phyloP scores from a whole-genome alignment of 495 filamentous ascomycete genomes.

The Penicillium bialowiezense region DNA sequence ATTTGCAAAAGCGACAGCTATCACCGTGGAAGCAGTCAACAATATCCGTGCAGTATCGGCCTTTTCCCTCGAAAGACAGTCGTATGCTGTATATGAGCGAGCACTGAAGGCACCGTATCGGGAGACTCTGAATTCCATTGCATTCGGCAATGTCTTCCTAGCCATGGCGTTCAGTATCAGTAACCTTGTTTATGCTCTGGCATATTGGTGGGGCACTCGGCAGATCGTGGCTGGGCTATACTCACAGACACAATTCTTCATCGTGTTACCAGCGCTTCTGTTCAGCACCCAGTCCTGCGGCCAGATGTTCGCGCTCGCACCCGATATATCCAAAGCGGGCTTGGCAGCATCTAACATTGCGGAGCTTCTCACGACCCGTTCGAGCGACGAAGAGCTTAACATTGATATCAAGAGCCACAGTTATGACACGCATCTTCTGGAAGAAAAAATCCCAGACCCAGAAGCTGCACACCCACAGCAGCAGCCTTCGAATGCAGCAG shows the following conservation, averaged over 20 bases:
- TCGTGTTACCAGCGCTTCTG: constrained; percentile 56
- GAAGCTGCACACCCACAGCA: constrained; percentile 17
- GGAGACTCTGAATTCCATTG: constrained; percentile 45
- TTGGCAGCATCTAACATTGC: constrained; percentile 34
- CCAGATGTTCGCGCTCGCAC: constrained; percentile 63
- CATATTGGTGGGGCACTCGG: constrained; percentile 65
- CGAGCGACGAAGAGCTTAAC: constrained; percentile 26
- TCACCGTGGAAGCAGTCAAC: constrained; percentile 49
- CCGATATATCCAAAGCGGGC: constrained; percentile 56
- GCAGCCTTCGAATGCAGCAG: not conserved
- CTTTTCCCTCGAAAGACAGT: constrained; percentile 43
- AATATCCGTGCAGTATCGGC: constrained; percentile 53
- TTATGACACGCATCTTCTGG: constrained; percentile 10
- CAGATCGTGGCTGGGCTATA: constrained; percentile 56
- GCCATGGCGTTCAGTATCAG: constrained; percentile 41
- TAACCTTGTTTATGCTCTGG: constrained; percentile 59
- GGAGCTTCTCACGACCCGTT: constrained; percentile 31
- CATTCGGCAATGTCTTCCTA: constrained; percentile 37
- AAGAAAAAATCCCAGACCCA: constrained; percentile 24
- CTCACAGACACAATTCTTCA: constrained; percentile 61
- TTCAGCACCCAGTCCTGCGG: constrained; percentile 62
- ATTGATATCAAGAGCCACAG: constrained; percentile 10
- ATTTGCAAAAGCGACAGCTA: constrained; percentile 46
- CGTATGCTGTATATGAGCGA: constrained; percentile 34
- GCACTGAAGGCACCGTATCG: constrained; percentile 37